phyloP scores from a whole-genome alignment of 345 rosid genomes.

The Cardiospermum halicacabum region DNA sequence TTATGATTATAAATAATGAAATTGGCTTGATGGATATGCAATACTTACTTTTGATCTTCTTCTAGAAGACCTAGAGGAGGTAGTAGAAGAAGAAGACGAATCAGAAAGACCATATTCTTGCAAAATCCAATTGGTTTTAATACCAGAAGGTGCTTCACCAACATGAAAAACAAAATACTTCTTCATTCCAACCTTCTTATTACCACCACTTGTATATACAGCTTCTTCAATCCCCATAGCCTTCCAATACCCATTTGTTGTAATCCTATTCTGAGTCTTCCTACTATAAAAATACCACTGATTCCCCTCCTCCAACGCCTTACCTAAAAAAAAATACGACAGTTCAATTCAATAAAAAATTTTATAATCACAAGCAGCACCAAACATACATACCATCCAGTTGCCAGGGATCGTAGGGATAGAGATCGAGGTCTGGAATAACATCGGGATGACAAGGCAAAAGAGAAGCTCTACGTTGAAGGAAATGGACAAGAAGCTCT shows the following conservation, averaged over 20 bases:
- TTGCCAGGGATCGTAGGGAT: constrained; percentile 92
- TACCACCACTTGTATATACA: constrained; percentile 32
- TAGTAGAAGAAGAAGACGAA: constrained; percentile 26
- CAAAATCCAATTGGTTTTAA: constrained; percentile 74
- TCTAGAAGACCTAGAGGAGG: constrained; percentile 47
- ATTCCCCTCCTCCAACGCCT: constrained; percentile 82
- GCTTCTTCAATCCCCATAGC: constrained; percentile 67
- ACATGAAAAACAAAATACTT: constrained; percentile 47
- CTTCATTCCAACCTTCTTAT: constrained; percentile 63
- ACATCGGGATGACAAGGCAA: constrained; percentile 89
- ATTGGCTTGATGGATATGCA: too few relatives aligned
- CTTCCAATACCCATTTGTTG: constrained; percentile 75
- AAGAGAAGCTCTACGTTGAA: constrained; percentile 80
- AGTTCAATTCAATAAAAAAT: too few relatives aligned
- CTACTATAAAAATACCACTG: constrained; percentile 89
- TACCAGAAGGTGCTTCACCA: constrained; percentile 48
- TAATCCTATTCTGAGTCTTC: constrained; percentile 51
- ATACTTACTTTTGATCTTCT: too few relatives aligned
- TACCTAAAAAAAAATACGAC: constrained; percentile 33
- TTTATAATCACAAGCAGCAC: too few relatives aligned
- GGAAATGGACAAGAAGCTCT: constrained; percentile 93
- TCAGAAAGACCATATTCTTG: constrained; percentile 68
- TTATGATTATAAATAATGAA: too few relatives aligned
- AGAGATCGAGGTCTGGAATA: constrained; percentile 91
- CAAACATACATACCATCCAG: constrained; percentile 52